Base-by-base conservation (phyloP, 2,329 filamentous ascomycete genomes). In the Hypoxylon sp. region DNA sequence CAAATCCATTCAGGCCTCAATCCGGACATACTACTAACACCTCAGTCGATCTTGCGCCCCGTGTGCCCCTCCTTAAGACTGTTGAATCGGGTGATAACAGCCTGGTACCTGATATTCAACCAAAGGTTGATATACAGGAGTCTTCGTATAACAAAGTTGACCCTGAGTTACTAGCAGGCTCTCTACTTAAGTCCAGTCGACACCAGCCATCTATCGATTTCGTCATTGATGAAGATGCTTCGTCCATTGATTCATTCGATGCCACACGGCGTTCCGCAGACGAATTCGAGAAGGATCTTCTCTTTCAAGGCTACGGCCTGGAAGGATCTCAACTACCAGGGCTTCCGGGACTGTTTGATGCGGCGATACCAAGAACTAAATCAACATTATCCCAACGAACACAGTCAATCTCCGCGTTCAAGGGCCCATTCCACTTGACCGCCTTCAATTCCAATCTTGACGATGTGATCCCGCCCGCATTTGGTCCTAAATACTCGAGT, bases 1-100 rank as follows among this genome's bases (percentile, higher is more conserved):
- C 81, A 12, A 81, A 79, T 47, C 74, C 74, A 3, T 79, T 78
- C n/a, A 72, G 80, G 1, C 80, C 81, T 0, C 76, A 77, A 27
- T 84, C 82, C 1, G 78, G 76, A 23, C 80, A 83, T 58, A 84
- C 83, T 0, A 77, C 80, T 7, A 80, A 78, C 27, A 84, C 82
- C 0, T 84, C 82, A 0, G 72, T 84, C 41, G 81, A 84, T 65
- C 67, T 81, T 19, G 61, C 71, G 2, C 71, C 74, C 30, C 59
- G 63, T 19, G 57, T 68, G n/a, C 69, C 72, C 7, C 59, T 63
- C 16, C 19, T 63, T 2, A 69, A 70, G 34, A 45, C 55, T 7
- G 43, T 54, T 19, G 71, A 66, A 3, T 65, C 63, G 16, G 27
- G 27, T 6, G 50, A 52, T n/a, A 39, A 51, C 34, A 30, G 43